phyloP scores from a whole-genome alignment of 108 stramenopile genomes.

The Aurantiochytrium sp. region DNA sequence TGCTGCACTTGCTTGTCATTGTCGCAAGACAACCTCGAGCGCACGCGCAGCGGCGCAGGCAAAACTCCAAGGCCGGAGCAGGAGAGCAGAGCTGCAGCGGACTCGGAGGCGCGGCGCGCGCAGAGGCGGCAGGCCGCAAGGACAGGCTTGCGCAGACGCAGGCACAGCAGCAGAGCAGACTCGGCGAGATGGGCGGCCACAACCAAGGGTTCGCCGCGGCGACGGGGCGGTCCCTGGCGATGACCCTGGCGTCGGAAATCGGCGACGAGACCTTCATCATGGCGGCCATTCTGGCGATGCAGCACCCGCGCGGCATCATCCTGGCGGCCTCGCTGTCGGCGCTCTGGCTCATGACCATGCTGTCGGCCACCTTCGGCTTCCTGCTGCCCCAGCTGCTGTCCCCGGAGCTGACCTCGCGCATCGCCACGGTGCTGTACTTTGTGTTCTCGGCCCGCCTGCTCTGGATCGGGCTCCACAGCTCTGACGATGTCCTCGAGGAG shows the following conservation, averaged over 20 bases:
- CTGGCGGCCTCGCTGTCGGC: constrained; percentile 85
- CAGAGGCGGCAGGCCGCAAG: no score
- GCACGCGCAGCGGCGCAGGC: no score
- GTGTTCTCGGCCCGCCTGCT: constrained; percentile 93
- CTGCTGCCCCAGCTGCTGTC: constrained; percentile 84
- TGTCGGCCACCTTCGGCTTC: constrained; percentile 80
- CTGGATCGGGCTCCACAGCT: constrained; percentile 72
- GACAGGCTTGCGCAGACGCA: no score
- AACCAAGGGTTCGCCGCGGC: background rate
- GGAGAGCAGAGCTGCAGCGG: no score
- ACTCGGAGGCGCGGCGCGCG: no score
- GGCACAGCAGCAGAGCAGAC: no score
- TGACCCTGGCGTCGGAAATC: constrained; percentile 96
- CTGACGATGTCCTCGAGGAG: constrained; percentile 79
- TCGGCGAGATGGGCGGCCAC: background rate
- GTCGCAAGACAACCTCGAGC: no score
- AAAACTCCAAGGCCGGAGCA: no score
- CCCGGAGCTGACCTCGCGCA: constrained; percentile 82
- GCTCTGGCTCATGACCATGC: constrained; percentile 87
- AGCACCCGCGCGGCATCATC: constrained; percentile 76
- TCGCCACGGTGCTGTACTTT: constrained; percentile 78
- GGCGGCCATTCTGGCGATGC: constrained; percentile 92
- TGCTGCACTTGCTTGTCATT: no score
- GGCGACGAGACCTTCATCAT: constrained; percentile 99
- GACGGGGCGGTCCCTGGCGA: constrained; percentile 35